phyloP scores from a whole-genome alignment of 2,329 filamentous ascomycete species.

The Apiospora koreana region DNA sequence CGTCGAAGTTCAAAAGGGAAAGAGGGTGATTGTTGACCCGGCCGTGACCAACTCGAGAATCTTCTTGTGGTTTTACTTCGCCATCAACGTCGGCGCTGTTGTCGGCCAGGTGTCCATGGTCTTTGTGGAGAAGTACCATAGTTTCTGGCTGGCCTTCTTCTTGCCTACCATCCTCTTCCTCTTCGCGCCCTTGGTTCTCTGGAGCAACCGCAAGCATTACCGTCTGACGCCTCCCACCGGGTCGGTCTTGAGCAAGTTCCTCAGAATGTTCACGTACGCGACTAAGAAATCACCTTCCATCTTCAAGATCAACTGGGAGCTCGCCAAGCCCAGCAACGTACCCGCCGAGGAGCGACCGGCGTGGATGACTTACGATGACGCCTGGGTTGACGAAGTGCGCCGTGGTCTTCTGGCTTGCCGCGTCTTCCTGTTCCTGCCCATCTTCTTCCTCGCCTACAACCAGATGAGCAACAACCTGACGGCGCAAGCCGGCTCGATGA shows the following conservation, averaged over 20 bases:
- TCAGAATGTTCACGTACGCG: conserved; percentile 56
- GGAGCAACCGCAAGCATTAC: conserved; percentile 58
- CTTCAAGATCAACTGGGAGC: conserved; percentile 57
- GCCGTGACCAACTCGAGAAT: conserved; percentile 68
- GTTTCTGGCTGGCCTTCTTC: conserved; percentile 61
- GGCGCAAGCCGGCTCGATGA: conserved; percentile 44
- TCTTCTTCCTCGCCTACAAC: conserved; percentile 42
- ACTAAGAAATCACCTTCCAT: conserved; percentile 40
- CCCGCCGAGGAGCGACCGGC: conserved; percentile 44
- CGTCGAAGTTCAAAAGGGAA: conserved; percentile 57
- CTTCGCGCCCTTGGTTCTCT: conserved; percentile 58
- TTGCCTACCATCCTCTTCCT: conserved; percentile 50
- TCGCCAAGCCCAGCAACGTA: conserved; percentile 53
- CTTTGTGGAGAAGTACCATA: conserved; percentile 62
- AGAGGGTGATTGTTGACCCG: conserved; percentile 71
- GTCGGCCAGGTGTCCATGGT: conserved; percentile 49
- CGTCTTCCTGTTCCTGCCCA: conserved; percentile 43
- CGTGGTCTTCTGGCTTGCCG: conserved; percentile 48
- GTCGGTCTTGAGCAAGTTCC: conserved; percentile 63
- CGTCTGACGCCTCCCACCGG: conserved; percentile 59
- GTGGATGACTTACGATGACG: conserved; percentile 63
- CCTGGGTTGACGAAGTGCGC: conserved; percentile 66
- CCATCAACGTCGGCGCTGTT: conserved; percentile 54
- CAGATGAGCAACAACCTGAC: conserved; percentile 38
- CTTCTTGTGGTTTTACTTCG: conserved; percentile 62